A percentile compares a stretch with the other conserved stretches of the same genome.
Conservation (phyloP, 805 yeast species). For the Debaryomyces hansenii region DNA sequence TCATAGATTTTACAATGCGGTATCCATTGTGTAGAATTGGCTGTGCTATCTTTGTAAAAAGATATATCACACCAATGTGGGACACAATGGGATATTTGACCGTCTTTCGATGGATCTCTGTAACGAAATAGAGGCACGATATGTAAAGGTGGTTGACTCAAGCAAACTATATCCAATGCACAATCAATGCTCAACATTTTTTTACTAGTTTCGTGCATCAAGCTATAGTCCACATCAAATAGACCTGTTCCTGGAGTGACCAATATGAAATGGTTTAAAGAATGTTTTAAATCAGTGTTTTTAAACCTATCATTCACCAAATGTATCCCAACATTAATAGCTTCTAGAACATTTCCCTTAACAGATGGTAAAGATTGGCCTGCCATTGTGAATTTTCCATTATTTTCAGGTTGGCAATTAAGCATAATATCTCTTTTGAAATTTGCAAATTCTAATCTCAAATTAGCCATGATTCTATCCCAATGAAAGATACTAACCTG, state of each 20-base stretch:
- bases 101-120: conserved; percentile 37
- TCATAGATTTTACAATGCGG: conserved; percentile 94
- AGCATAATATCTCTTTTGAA: conserved; percentile 74
- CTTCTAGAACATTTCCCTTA: conserved; percentile 86
- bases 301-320: conserved; percentile 73
- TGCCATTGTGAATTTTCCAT: conserved; percentile 35
- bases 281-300: conserved; percentile 84
- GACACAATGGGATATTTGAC: conserved; percentile 64
- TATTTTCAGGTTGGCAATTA: conserved; percentile 19
- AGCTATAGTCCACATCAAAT: conserved; percentile 84
- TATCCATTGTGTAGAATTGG: conserved; percentile 64
- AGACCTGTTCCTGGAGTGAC: conserved; percentile 93
- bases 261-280: conserved; percentile 85
- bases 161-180: conserved; percentile 84
- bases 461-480: conserved; percentile 87
- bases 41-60: conserved; percentile 69
- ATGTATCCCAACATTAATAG: conserved; percentile 80
- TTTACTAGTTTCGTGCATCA: conserved; percentile 71
- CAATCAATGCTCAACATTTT: conserved; percentile 76
- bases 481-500: conserved; percentile 87
- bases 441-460: conserved; percentile 80
- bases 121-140: conserved; percentile 86
- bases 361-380: conserved; percentile 81
- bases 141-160: conserved; percentile 90
- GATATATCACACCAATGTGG: conserved; percentile 97